phyloP scores from a whole-genome alignment of 73 alveolate genomes.

The Strombidium stylifer region DNA sequence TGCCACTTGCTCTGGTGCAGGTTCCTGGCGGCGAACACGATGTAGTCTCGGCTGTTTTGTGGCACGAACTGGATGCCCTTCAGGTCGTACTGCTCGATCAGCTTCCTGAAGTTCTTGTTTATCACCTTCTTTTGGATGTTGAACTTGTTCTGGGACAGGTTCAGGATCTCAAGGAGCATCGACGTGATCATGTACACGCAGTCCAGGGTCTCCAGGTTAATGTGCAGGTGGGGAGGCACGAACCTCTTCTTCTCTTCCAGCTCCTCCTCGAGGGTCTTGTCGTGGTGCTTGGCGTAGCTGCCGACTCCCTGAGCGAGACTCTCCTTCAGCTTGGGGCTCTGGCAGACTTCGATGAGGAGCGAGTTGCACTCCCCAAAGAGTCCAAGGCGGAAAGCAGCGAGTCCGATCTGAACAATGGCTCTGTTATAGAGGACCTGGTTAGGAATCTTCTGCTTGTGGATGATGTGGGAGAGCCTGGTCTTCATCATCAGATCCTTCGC shows the following conservation, averaged over 20 bases:
- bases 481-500: slow-evolving; percentile 64
- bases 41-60: slow-evolving; percentile 53
- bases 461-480: slow-evolving; percentile 45
- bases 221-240: slow-evolving; percentile 83
- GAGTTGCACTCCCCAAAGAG: slow-evolving; percentile 64
- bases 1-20: slow-evolving; percentile 56
- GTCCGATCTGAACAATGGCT: slow-evolving; percentile 67
- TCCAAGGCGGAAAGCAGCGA: slow-evolving; percentile 74
- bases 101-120: slow-evolving; percentile 63
- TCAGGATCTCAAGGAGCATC: slow-evolving; percentile 73
- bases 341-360: slow-evolving; percentile 53
- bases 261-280: slow-evolving; percentile 47
- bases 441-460: slow-evolving; percentile 38
- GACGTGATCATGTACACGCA: slow-evolving; percentile 71
- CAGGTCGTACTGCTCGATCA: slow-evolving; percentile 63
- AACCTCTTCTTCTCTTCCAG: slow-evolving; percentile 57
- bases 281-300: slow-evolving; percentile 20
- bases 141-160: slow-evolving; percentile 36
- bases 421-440: slow-evolving; percentile 75
- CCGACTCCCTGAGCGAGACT: slow-evolving; percentile 58
- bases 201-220: slow-evolving; percentile 67
- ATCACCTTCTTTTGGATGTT: slow-evolving; percentile 55
- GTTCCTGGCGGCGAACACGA: slow-evolving; percentile 56
- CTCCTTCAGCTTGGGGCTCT: slow-evolving; percentile 56
- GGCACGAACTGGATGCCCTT: slow-evolving; percentile 62